Evolutionary conservation across 129 eudicot genomes (phyloP), one percentile per base, ranked within the genome.

Genomic region (Chrysanthemum lavandulifolium): DNA sequence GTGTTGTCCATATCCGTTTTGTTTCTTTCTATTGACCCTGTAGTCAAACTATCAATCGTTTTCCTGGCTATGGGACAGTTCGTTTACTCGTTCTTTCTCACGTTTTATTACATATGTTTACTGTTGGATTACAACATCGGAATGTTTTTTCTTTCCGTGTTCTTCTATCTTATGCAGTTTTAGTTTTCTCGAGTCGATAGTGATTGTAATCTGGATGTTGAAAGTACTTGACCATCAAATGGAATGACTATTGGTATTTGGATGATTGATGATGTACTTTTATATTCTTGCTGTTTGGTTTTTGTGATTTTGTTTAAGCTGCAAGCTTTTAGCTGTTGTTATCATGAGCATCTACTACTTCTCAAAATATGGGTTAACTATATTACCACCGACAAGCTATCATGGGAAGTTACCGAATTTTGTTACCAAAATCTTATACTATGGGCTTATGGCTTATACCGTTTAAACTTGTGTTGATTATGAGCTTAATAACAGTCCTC

Each of bases 1-100:
- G 87, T 75, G 87, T 86, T 86, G 82, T 81, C 75, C 73, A 71
- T 65, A 40, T 40, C 78, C 73, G 45, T 64, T 65, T 59, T 65
- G 14, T 19, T 68, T 55, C 25, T 64, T 65, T 53, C 49, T 67
- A 15, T 13, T 6, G 47, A 55, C 29, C 59, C 10, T 3, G 16
- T 58, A 50, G 54, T 69, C 73, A 6, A 31, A 53, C 6, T 61
- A 69, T 69, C 62, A 4, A 11, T 40, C 47, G 2, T 40, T 40
- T 40, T 40, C 47, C 47, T 40, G 43, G 43, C 43, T 36, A 36
- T 36, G 43, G 43, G 43, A 36, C 43, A 36, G 8, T 36, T 27
- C 47, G 10, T 25, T 3, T 69, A 10, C 14, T 25, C 53, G 62
- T 23, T 52, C 43, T 60, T 25, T n/a, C 40, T 63, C 52, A 69